Base-by-base conservation (phyloP, 2,329 filamentous ascomycete species). In the Sarocladium oryzae region DNA sequence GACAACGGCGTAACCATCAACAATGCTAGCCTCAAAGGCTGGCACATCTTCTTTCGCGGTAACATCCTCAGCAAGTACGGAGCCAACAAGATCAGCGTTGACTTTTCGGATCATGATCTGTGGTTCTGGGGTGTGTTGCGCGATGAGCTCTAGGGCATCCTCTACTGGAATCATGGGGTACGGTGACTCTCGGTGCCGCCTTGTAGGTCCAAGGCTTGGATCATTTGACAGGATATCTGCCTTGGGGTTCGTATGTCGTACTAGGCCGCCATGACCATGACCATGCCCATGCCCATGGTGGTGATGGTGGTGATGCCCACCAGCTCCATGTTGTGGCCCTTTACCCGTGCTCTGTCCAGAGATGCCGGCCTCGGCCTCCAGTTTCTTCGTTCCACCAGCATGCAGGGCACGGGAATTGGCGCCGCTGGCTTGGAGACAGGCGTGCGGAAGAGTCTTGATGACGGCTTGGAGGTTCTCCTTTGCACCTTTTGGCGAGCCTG, bases 401-500 rank as follows among this genome's bases (percentile, higher is more conserved):
- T 99, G 93, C 4, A 96, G 69, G 1, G 73, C 67, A 58, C 93
- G 79, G 1, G 93, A 97, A 62, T 95, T 82, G 13, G 81, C 84
- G 1, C 92, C 93, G 0, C 87, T 82, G 24, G 89, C 88, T 71
- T 97, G 92, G 7, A 88, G 72, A 58, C 93, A 99, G n/a, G 93
- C 93, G 69, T 99, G 93, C 0, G 92, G 91, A 5, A 99, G 71
- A n/a, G 92, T 82, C 63, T 90, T 95, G 55, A 99, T 73, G 6
- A 99, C 76, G 1, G 91, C 85, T 62, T 93, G 84, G 0, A 99
- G 78, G 62, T 97, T 99, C 71, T 99, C 93, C 61, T 84, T 88
- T 8, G 93, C 93, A 1, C 91, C 93, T 66, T 97, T 97, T 0
- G 93, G 93, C 0, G 92, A 97, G 1, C 93, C 93, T 0, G 93